Evolutionary conservation across 192 early-diverging fungal genomes (phyloP), one percentile per base, ranked within the genome.

Genomic region (Chytriomyces confervae): DNA sequence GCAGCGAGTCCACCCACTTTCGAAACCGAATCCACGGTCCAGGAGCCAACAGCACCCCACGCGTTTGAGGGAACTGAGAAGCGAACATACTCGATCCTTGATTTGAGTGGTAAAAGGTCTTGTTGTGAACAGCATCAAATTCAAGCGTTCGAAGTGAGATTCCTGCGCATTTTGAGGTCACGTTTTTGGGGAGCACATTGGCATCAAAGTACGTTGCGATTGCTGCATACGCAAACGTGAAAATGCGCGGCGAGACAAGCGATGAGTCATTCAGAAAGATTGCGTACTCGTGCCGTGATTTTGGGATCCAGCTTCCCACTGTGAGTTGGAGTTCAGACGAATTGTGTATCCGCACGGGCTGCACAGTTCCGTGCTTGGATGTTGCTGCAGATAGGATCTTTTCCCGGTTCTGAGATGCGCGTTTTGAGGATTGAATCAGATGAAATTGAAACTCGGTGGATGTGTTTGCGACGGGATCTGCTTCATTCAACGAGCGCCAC

Each of bases 221-320:
- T 36, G 36, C 36, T 36, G 36, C 36, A 36, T 36, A 36, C 36
- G 36, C 36, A 36, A 36, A 36, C 36, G 36, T 36, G 36, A 80
- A 60, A 67, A 79, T 82, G 36, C 71, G 79, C 50, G 61, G 77
- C 6, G 81, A 82, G 6, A 82, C 81, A 43, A 62, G 62, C 18
- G 82, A 44, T 50, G 82, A 79, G 50, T 82, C 81, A 64, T 82
- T 80, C 8, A 82, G 63, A 63, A 82, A 82, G 47, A 82, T 75
- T 11, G 62, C 81, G 62, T 72, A 72, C 47, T 70, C 69, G 10
- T 48, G 36, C 6, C 57, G 53, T 2, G 36, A 36, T 36, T 36
- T 36, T 36, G 36, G 36, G 36, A 36, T 36, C 36, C 36, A 36
- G 36, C 63, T 47, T 70, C 69, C 13, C 29, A 10, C 10, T 46